Conservation (phyloP, 2,329 filamentous ascomycete species). For the Cladosporium sp. region DNA sequence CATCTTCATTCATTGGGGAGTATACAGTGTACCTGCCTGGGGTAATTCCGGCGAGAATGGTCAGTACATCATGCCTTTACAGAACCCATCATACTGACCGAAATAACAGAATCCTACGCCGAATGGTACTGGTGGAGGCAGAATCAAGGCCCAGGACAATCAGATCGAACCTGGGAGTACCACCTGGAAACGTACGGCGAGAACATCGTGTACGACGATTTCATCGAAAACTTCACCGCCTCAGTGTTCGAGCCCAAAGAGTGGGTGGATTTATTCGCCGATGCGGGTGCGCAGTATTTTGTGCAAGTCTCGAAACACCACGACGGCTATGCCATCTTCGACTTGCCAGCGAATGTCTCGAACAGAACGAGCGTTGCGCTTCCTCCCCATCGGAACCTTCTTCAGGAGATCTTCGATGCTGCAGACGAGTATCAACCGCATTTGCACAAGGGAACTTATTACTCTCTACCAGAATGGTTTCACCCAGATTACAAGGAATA, state of each 20-base stretch:
- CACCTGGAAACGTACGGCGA: conserved; percentile 49
- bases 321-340: conserved; percentile 45
- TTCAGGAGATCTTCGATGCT: conserved; percentile 42
- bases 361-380: conserved; percentile 39
- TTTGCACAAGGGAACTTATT: conserved; percentile 43
- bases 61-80: conserved; percentile 30
- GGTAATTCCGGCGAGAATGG: conserved; percentile 42
- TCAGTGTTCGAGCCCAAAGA: conserved; percentile 47
- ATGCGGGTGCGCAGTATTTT: conserved; percentile 48
- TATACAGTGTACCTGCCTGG: conserved; percentile 55
- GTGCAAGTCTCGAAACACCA: conserved; percentile 45
- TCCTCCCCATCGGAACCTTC: conserved; percentile 39
- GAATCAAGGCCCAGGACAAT: conserved; percentile 38
- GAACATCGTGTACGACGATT: conserved; percentile 53
- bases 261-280: conserved; percentile 52
- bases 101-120: conserved; percentile 22
- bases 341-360: conserved; percentile 38
- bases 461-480: conserved; percentile 46
- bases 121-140: conserved; percentile 48
- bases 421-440: conserved; percentile 40
- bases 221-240: conserved; percentile 52
- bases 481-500: conserved; percentile 39
- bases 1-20: conserved; percentile 59
- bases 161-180: conserved; percentile 47
- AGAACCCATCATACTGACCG: conserved; percentile 32